Conservation (phyloP, 2,329 filamentous ascomycete species). For the Nemania bipapillata region DNA sequence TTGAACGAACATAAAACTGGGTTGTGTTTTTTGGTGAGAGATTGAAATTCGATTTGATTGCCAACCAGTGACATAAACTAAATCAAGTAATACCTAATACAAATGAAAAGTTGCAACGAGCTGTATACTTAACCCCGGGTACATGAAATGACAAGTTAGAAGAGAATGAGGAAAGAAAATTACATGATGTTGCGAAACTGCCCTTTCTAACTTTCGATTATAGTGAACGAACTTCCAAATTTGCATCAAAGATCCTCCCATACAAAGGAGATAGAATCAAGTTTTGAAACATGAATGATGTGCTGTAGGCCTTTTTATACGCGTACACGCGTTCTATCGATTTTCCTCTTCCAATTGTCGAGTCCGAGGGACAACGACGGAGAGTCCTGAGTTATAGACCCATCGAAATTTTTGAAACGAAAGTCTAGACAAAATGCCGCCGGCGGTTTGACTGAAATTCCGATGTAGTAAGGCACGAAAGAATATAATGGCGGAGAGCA, state of each 20-base stretch:
- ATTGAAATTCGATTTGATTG: not conserved
- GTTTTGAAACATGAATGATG: not conserved
- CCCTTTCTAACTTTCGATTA: not conserved
- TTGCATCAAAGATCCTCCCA: too few species aligned
- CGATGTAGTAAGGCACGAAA: not conserved
- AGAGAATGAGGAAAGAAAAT: not conserved
- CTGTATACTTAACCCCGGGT: not conserved
- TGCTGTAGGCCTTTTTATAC: slow-evolving; percentile 18
- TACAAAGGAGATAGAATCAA: not conserved
- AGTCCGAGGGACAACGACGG: too few species aligned
- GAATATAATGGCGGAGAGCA: not conserved
- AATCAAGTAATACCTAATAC: not conserved
- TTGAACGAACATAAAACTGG: not conserved
- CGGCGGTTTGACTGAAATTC: not conserved
- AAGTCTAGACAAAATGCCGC: not conserved
- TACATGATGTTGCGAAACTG: not conserved
- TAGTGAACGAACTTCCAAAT: not conserved
- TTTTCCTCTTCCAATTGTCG: not conserved
- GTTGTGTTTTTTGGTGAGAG: not conserved
- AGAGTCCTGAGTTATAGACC: not conserved
- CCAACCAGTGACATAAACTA: slow-evolving; percentile 12
- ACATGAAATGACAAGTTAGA: not conserved
- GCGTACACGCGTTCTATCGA: slow-evolving; percentile 21
- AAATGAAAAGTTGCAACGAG: not conserved
- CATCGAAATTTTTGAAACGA: not conserved